Conservation (phyloP, 2,329 filamentous ascomycete species). For the Aureobasidium sp. region DNA sequence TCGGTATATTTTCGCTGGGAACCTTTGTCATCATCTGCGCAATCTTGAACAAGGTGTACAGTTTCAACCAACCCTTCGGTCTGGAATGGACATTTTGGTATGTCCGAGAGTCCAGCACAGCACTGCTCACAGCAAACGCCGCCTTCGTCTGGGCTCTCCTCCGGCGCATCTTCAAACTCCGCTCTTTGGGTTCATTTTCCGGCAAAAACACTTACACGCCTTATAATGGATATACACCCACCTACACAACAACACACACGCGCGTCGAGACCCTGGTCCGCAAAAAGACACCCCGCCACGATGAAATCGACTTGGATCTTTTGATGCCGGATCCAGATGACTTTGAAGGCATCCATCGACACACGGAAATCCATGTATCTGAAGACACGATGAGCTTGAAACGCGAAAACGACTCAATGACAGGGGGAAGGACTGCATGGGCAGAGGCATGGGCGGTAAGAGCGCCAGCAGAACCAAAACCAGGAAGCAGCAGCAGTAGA, state of each 20-base stretch:
- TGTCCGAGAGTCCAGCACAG: constrained; percentile 52
- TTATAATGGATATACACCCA: constrained; percentile 5
- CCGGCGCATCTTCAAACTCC: constrained; percentile 15
- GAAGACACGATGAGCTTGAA: constrained; percentile 4
- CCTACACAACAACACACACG: constrained; percentile 3
- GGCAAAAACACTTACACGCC: background rate
- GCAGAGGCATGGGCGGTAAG: background rate
- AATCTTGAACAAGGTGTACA: constrained; percentile 54
- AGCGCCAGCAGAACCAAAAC: background rate
- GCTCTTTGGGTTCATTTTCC: constrained; percentile 12
- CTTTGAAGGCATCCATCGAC: constrained; percentile 12
- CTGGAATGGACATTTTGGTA: constrained; percentile 48
- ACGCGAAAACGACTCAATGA: background rate
- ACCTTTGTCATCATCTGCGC: constrained; percentile 51
- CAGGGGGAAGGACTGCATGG: background rate
- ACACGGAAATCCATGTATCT: background rate
- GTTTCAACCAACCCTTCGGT: background rate
- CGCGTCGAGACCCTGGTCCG: background rate
- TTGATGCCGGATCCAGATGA: constrained; percentile 10
- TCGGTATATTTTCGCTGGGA: constrained; percentile 51
- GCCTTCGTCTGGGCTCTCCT: constrained; percentile 49
- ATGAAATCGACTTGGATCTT: constrained; percentile 4
- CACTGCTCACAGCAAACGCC: constrained; percentile 54
- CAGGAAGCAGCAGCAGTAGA: background rate
- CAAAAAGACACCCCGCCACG: background rate